These are phyloP conservation scores for Forsythia viridissima DNA, from an alignment of 257 asterid species.

Conservation along the genomic window DNA sequence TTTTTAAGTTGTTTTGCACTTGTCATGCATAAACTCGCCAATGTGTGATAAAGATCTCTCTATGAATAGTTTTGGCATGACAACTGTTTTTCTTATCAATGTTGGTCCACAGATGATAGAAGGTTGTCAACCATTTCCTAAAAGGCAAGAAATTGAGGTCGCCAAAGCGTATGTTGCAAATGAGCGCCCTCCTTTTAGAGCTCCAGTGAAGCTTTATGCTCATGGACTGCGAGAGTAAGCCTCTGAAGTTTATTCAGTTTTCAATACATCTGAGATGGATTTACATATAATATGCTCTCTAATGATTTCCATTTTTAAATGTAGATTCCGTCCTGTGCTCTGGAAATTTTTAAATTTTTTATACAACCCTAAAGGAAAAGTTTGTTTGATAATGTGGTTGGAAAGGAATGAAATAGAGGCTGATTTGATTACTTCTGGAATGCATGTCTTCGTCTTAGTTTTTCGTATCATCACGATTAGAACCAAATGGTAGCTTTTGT, in stretches of 20 bases:
- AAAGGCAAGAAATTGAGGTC: slow-evolving; percentile 61
- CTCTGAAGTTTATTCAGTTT: slow-evolving; percentile 13
- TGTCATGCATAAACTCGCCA: slow-evolving; percentile 11
- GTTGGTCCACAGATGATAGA: slow-evolving; percentile 69
- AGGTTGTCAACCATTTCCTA: slow-evolving; percentile 70
- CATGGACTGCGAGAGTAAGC: slow-evolving; percentile 75
- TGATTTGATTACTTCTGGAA: background rate
- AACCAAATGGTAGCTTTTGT: background rate
- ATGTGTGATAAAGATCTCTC: background rate
- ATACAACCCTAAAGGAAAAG: background rate
- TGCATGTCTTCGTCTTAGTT: background rate
- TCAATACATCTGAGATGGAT: background rate
- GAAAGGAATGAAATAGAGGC: background rate
- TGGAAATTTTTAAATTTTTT: background rate
- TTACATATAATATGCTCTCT: background rate
- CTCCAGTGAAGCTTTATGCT: slow-evolving; percentile 63
- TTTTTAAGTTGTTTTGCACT: slow-evolving; percentile 8
- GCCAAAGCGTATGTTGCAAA: slow-evolving; percentile 72
- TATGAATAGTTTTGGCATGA: slow-evolving; percentile 13
- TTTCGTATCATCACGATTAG: background rate
- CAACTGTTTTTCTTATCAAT: background rate
- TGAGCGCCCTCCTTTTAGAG: slow-evolving; percentile 82
- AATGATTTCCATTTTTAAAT: slow-evolving; percentile 9
- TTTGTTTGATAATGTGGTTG: background rate
- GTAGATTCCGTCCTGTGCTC: background rate